A percentile compares a stretch with the other conserved stretches of the same genome.
Conservation (phyloP, 208 protist genomes). For the Giardia duodenalis region DNA sequence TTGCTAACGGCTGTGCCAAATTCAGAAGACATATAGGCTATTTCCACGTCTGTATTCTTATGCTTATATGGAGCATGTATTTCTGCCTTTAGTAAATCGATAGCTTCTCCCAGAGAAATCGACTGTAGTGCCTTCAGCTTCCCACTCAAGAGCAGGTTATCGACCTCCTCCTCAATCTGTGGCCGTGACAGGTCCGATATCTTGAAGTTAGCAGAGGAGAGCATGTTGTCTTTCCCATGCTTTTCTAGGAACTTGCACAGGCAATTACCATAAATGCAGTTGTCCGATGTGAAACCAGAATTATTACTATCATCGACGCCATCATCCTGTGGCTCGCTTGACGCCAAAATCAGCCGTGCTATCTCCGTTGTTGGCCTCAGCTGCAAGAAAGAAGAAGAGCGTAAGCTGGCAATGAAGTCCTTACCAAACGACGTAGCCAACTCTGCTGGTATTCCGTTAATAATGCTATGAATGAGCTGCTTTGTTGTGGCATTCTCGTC, state of each 20-base stretch:
- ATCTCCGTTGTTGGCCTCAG: not conserved
- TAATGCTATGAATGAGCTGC: not conserved
- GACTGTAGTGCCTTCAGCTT: not conserved
- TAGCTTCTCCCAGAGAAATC: not conserved
- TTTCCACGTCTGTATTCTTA: not conserved
- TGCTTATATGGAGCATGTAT: not conserved
- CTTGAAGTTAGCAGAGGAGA: not conserved
- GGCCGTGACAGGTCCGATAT: not conserved
- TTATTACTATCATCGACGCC: not conserved
- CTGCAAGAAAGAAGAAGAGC: not conserved
- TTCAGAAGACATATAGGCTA: not conserved
- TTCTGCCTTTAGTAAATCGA: not conserved
- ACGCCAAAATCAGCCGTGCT: not conserved
- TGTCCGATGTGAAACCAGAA: not conserved
- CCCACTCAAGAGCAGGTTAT: not conserved
- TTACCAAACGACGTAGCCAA: not conserved
- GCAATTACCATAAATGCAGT: not conserved
- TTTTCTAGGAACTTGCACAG: not conserved
- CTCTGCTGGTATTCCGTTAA: not conserved
- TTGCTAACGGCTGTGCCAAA: not conserved
- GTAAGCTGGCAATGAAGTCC: not conserved
- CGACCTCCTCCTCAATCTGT: not conserved
- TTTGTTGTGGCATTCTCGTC: not conserved
- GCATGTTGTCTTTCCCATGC: not conserved
- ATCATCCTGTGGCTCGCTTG: not conserved